Percentiles rank a stretch among this genome's conserved stretches.
Evolutionary conservation across 2,329 filamentous ascomycete species (phyloP).

Genomic region (Endothia cerciana): DNA sequence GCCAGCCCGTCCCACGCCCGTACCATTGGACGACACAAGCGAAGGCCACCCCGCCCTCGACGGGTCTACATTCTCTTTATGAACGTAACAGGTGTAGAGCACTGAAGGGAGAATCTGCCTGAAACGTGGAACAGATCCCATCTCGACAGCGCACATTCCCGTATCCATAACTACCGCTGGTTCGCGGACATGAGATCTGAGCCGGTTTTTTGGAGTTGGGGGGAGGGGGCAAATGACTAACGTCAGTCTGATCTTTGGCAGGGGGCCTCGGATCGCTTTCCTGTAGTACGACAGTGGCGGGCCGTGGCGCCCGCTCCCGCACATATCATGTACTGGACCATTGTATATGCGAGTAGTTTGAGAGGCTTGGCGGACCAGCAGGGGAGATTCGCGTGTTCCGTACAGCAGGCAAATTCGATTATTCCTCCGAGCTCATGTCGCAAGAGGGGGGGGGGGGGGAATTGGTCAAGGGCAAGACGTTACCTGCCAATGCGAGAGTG

Average conservation of each 20-base stretch:
- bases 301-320: conserved; percentile 7
- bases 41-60: conserved; percentile 1
- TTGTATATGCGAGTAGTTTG: no score
- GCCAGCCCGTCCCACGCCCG: conserved; percentile 9
- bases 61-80: no score
- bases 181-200: neutral
- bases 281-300: conserved; percentile 8
- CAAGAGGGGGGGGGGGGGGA: no score
- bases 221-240: neutral
- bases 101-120: neutral
- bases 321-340: no score
- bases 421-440: no score
- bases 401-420: no score
- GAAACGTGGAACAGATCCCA: conserved; percentile 2
- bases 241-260: conserved; percentile 1
- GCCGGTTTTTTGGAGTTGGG: neutral
- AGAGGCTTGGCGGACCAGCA: no score
- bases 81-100: no score
- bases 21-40: conserved; percentile 16
- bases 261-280: neutral
- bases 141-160: neutral
- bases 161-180: neutral
- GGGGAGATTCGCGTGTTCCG: no score
- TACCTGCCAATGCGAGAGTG: no score
- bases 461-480: no score